A percentile compares a stretch with the other conserved stretches of the same genome.
Evolutionary conservation across 2,329 filamentous ascomycete species (phyloP).

Genomic region (Podosphaera xanthii): DNA sequence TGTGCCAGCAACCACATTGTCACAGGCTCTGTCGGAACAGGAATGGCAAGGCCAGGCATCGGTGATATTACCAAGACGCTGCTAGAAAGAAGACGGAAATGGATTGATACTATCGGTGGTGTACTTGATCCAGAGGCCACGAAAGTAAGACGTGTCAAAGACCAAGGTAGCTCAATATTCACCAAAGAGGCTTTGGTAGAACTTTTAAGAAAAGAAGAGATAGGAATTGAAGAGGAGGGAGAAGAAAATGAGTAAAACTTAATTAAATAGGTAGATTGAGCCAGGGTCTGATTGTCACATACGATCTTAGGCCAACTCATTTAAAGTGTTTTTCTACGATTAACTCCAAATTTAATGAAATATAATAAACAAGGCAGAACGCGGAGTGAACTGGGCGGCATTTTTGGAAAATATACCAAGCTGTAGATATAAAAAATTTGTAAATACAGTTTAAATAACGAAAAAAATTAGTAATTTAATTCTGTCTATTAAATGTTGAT

Average conservation of each 20-base stretch:
- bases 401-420: too few species aligned
- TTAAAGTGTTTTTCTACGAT: too few species aligned
- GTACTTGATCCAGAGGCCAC: constrained; percentile 57
- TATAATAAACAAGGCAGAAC: too few species aligned
- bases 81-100: constrained; percentile 75
- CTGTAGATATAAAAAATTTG: too few species aligned
- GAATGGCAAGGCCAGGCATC: constrained; percentile 53
- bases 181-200: constrained; percentile 48
- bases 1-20: constrained; percentile 44
- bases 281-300: too few species aligned
- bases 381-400: too few species aligned
- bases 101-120: constrained; percentile 76
- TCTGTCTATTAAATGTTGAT: too few species aligned
- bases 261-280: neutral
- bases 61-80: constrained; percentile 77
- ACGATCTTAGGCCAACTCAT: too few species aligned
- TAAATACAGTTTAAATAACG: too few species aligned
- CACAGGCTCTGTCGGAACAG: constrained; percentile 29
- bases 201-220: constrained; percentile 57
- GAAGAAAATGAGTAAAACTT: constrained; percentile 14
- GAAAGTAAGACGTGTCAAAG: constrained; percentile 41
- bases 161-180: constrained; percentile 50
- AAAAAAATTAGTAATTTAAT: too few species aligned
- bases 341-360: too few species aligned
- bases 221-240: constrained; percentile 47